Percentiles rank a stretch among this genome's conserved stretches.
These are phyloP conservation scores for Camellia sinensis DNA, from an alignment of 148 eudicot genomes.

Conservation along the genomic window DNA sequence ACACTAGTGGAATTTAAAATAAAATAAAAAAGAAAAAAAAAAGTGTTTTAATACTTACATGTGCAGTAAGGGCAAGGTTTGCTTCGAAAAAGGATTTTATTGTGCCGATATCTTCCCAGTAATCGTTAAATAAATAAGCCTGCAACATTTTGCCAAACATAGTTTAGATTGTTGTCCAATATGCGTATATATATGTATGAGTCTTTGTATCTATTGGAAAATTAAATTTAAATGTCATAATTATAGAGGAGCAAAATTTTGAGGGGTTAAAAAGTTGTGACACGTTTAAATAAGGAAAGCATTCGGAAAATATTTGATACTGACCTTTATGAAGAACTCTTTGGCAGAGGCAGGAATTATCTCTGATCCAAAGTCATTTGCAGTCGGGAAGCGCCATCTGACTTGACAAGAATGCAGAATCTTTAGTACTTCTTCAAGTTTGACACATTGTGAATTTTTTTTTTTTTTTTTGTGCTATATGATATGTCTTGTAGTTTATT, in stretches of 20 bases:
- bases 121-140: slow-evolving; percentile 92
- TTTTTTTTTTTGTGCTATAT: too few species aligned
- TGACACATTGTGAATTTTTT: not conserved
- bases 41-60: slow-evolving; percentile 46
- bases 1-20: not conserved
- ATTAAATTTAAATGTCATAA: too few species aligned
- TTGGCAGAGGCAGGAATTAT: slow-evolving; percentile 91
- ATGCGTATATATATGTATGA: not conserved
- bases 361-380: slow-evolving; percentile 98
- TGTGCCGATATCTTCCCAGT: slow-evolving; percentile 99
- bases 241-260: too few species aligned
- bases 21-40: not conserved
- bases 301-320: not conserved
- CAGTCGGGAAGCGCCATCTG: slow-evolving; percentile 99
- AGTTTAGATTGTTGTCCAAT: not conserved
- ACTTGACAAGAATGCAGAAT: slow-evolving; percentile 11
- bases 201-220: too few species aligned
- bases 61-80: slow-evolving; percentile 90
- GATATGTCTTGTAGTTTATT: too few species aligned
- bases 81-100: slow-evolving; percentile 96
- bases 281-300: not conserved
- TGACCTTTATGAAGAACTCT: slow-evolving; percentile 70
- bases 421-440: not conserved
- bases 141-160: slow-evolving; percentile 26
- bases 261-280: not conserved